These are phyloP conservation scores for Cryptococcus sp. DNA, from an alignment of 1,284 basidiomycete genomes.

Conservation along the genomic window DNA sequence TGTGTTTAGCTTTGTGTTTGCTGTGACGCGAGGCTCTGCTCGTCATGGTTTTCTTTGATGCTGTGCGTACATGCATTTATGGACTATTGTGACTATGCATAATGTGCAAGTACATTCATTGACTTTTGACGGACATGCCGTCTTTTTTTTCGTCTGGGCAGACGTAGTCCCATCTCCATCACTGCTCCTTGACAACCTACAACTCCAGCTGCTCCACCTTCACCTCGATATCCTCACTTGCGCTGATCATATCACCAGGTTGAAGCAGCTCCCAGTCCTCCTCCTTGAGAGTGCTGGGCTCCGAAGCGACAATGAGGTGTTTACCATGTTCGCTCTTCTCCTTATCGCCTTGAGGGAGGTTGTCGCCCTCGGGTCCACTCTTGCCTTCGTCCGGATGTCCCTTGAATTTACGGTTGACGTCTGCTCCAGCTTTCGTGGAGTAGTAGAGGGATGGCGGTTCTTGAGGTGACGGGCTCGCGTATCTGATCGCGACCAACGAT, in stretches of 20 bases:
- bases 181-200: too few species aligned
- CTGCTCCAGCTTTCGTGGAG: slow-evolving; percentile 52
- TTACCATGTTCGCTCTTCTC: slow-evolving; percentile 26
- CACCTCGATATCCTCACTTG: slow-evolving; percentile 42
- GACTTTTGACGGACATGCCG: too few species aligned
- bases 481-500: slow-evolving; percentile 22
- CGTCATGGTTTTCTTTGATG: too few species aligned
- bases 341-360: slow-evolving; percentile 5
- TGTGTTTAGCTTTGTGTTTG: too few species aligned
- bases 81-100: too few species aligned
- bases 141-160: too few species aligned
- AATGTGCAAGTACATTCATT: too few species aligned
- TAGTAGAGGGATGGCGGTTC: slow-evolving; percentile 54
- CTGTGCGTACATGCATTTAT: too few species aligned
- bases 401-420: slow-evolving; percentile 53
- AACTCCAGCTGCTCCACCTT: slow-evolving; percentile 14
- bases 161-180: too few species aligned
- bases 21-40: too few species aligned
- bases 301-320: slow-evolving; percentile 53
- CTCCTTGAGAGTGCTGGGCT: slow-evolving; percentile 50
- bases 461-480: slow-evolving; percentile 29
- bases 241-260: slow-evolving; percentile 33
- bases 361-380: neutral
- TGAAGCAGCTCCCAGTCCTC: slow-evolving; percentile 49
- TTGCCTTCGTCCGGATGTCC: slow-evolving; percentile 48